phyloP scores from a whole-genome alignment of 441 rosid genomes.

The Geranium incanum region DNA sequence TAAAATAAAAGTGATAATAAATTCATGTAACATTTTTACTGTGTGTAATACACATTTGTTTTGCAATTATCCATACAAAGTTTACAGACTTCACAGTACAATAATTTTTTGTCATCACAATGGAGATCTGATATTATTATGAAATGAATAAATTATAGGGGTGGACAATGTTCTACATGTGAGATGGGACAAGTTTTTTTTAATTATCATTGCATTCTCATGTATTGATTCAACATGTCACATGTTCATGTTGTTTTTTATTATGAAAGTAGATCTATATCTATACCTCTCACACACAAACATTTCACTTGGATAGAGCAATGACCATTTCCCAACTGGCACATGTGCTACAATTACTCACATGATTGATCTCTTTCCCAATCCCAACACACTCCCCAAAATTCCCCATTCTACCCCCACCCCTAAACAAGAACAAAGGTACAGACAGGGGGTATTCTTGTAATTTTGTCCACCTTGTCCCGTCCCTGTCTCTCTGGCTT shows the following conservation, averaged over 20 bases:
- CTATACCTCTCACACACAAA: neutral
- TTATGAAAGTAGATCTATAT: conserved; percentile 1
- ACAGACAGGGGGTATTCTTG: conserved; percentile 21
- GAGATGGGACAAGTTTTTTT: conserved; percentile 15
- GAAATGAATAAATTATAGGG: too few species aligned
- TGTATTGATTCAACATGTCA: conserved; percentile 18
- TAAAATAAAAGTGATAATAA: too few species aligned
- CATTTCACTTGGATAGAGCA: neutral
- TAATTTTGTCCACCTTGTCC: conserved; percentile 16
- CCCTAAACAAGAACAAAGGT: neutral
- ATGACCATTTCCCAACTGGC: conserved; percentile 10
- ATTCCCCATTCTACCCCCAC: neutral
- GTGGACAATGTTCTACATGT: neutral
- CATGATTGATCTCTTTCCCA: neutral
- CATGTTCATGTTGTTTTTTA: conserved; percentile 4
- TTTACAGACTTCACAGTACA: too few species aligned
- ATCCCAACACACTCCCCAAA: conserved; percentile 6
- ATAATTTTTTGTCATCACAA: too few species aligned
- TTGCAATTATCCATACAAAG: too few species aligned
- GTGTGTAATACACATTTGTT: too few species aligned
- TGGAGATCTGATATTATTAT: too few species aligned
- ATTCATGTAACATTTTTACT: too few species aligned
- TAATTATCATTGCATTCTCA: neutral
- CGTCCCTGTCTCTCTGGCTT: conserved; percentile 13
- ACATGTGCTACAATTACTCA: conserved; percentile 24